Conservation (phyloP, 2,329 filamentous ascomycete species). For the Nakataea oryzae region DNA sequence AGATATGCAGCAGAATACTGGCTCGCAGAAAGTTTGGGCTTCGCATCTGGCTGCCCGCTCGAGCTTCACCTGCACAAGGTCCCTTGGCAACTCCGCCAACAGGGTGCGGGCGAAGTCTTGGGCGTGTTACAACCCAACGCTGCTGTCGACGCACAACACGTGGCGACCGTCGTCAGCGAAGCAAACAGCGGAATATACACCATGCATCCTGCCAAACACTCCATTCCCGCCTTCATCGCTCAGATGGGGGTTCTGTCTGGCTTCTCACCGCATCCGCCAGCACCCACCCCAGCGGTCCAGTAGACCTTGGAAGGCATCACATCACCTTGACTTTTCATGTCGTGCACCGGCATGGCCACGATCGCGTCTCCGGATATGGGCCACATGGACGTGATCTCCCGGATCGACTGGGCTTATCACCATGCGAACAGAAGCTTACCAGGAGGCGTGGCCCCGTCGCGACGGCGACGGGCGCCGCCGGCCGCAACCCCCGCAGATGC, state of each 20-base stretch:
- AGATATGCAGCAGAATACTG: background rate
- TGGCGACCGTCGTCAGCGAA: background rate
- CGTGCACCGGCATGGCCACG: background rate
- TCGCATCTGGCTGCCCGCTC: too few relatives aligned
- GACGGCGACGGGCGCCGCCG: constrained; percentile 3
- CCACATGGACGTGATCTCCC: constrained; percentile 1
- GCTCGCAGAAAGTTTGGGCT: too few relatives aligned
- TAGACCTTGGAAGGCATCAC: background rate
- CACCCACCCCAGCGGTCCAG: background rate
- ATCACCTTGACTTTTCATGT: background rate
- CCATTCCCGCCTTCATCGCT: background rate
- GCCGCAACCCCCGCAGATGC: constrained; percentile 31
- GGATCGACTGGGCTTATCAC: background rate
- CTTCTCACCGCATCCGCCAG: background rate
- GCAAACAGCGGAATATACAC: background rate
- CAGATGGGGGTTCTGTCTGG: background rate
- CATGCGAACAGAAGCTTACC: background rate
- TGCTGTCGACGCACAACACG: background rate
- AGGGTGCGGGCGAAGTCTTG: background rate
- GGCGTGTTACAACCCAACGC: background rate
- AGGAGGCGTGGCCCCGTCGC: background rate
- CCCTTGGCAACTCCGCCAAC: background rate
- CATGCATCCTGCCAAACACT: background rate
- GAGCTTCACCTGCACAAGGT: background rate
- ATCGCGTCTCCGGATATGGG: background rate